Evolutionary conservation across 345 rosid genomes (phyloP).

Genomic region (Aurinia saxatilis): DNA sequence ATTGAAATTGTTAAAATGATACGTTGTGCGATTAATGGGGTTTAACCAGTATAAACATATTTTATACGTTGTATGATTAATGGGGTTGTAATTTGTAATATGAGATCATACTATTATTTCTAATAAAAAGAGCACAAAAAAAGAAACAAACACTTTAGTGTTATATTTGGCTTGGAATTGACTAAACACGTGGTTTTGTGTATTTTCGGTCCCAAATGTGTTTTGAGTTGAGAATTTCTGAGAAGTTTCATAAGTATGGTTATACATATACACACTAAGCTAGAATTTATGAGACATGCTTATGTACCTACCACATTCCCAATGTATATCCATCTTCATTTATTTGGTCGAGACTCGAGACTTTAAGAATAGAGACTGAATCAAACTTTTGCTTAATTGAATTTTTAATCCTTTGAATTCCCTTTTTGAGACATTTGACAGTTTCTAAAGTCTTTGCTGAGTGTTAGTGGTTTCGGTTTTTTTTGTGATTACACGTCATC

Average conservation of each 20-base stretch:
- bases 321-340: neutral
- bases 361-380: conserved; percentile 21
- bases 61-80: too few relatives aligned
- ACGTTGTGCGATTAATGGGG: too few relatives aligned
- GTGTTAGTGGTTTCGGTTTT: conserved; percentile 16
- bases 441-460: conserved; percentile 18
- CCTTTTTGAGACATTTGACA: conserved; percentile 17
- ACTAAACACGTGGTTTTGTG: neutral
- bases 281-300: neutral
- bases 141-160: neutral
- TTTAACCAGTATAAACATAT: too few relatives aligned
- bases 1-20: too few relatives aligned
- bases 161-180: neutral
- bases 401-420: neutral
- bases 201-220: neutral
- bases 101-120: neutral
- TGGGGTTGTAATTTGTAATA: too few relatives aligned
- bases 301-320: conserved; percentile 6
- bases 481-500: neutral
- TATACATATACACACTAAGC: neutral
- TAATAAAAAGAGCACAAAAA: neutral
- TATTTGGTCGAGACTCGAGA: conserved; percentile 18
- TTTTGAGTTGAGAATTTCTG: neutral
- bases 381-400: conserved; percentile 10
- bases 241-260: neutral